Evolutionary conservation across 495 filamentous ascomycete genomes (phyloP).

Genomic region (Massariosphaeria phaeospora): DNA sequence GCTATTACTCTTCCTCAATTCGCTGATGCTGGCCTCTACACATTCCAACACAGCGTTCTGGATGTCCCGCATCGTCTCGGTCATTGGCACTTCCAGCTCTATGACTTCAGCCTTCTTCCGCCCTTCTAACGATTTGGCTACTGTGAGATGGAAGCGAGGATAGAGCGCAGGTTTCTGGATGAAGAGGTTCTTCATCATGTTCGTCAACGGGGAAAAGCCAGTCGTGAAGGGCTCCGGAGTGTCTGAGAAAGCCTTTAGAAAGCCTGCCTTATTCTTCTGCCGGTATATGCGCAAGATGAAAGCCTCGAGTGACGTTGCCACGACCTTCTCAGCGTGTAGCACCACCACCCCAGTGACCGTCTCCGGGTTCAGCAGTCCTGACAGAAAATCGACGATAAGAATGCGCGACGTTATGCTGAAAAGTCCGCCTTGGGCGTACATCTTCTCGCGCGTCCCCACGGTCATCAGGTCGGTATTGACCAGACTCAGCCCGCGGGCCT

Average conservation of each 20-base stretch:
- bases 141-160: conserved; percentile 90
- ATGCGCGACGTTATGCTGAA: conserved; percentile 97
- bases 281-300: conserved; percentile 93
- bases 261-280: conserved; percentile 86
- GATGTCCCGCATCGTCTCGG: conserved; percentile 84
- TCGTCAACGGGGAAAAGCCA: conserved; percentile 83
- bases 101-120: conserved; percentile 93
- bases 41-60: conserved; percentile 94
- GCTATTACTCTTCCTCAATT: conserved; percentile 82
- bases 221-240: conserved; percentile 86
- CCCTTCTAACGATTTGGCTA: conserved; percentile 83
- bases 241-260: conserved; percentile 95
- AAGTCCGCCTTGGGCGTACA: conserved; percentile 84
- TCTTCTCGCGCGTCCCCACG: conserved; percentile 77
- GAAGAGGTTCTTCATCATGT: conserved; percentile 90
- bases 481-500: conserved; percentile 76
- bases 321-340: conserved; percentile 79
- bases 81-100: conserved; percentile 95
- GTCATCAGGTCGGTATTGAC: conserved; percentile 93
- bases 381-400: conserved; percentile 85
- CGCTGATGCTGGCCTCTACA: conserved; percentile 87
- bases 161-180: conserved; percentile 83
- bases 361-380: conserved; percentile 71
- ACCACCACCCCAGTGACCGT: conserved; percentile 84
- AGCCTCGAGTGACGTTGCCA: conserved; percentile 86